Conservation (phyloP, 2,329 filamentous ascomycete genomes). For the Aspergillus hortae region DNA sequence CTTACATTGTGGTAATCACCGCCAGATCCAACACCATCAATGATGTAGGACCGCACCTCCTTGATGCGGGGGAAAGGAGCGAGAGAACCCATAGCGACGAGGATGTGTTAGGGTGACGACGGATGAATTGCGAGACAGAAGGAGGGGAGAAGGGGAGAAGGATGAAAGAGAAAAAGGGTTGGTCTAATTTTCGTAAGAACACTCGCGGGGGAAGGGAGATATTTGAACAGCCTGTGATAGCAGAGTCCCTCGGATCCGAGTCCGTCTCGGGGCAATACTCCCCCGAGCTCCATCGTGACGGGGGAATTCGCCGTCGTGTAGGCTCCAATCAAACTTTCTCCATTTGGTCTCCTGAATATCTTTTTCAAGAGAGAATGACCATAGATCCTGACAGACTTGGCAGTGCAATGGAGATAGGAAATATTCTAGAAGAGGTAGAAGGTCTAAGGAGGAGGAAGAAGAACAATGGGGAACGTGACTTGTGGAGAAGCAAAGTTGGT, state of each 20-base stretch:
- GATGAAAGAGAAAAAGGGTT: slow-evolving; percentile 5
- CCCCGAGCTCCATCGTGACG: slow-evolving; percentile 17
- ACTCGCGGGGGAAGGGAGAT: slow-evolving; percentile 8
- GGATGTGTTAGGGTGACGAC: background rate
- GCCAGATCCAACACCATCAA: slow-evolving; percentile 46
- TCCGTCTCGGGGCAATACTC: slow-evolving; percentile 28
- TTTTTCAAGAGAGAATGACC: too few relatives aligned
- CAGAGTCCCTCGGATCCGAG: slow-evolving; percentile 7
- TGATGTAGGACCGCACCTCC: slow-evolving; percentile 44
- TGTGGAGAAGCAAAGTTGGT: slow-evolving; percentile 1
- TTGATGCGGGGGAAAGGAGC: slow-evolving; percentile 43
- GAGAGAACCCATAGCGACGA: slow-evolving; percentile 27
- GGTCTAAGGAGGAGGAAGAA: background rate
- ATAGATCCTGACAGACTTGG: background rate
- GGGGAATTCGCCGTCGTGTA: too few relatives aligned
- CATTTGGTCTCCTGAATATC: too few relatives aligned
- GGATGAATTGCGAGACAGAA: slow-evolving; percentile 6
- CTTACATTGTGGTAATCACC: slow-evolving; percentile 83
- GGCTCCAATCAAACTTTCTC: too few relatives aligned
- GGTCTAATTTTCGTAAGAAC: slow-evolving; percentile 1
- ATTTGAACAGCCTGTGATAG: slow-evolving; percentile 16
- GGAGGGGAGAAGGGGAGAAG: slow-evolving; percentile 5
- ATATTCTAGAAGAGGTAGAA: too few relatives aligned
- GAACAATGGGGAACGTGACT: background rate
- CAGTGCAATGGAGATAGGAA: background rate